phyloP scores from a whole-genome alignment of 2,329 filamentous ascomycete species.

The Phialemoniopsis sp. region DNA sequence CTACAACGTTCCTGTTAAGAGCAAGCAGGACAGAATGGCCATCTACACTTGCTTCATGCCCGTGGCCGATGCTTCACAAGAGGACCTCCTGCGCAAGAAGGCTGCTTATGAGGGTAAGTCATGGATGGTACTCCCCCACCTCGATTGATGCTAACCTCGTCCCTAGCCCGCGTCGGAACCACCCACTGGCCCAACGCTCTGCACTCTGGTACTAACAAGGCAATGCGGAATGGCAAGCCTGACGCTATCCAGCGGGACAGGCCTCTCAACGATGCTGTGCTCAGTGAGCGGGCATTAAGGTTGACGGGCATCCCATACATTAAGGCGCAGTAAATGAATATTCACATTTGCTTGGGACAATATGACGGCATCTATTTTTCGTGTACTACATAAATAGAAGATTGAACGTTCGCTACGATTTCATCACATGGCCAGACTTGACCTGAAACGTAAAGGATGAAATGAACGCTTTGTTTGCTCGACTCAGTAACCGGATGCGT shows the following conservation, averaged over 20 bases:
- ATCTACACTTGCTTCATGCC: constrained; percentile 37
- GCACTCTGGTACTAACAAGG: constrained; percentile 14
- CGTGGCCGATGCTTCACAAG: constrained; percentile 30
- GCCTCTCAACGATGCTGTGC: constrained; percentile 30
- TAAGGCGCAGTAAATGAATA: constrained; percentile 2
- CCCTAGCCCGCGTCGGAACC: constrained; percentile 24
- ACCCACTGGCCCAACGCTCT: constrained; percentile 36
- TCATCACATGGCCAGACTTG: no score
- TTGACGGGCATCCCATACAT: constrained; percentile 43
- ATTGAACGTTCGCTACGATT: no score
- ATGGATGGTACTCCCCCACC: no score
- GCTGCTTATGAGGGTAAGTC: constrained; percentile 27
- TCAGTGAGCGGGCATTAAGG: constrained; percentile 36
- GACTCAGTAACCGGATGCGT: no score
- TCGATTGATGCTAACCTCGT: not conserved
- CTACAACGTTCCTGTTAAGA: constrained; percentile 30
- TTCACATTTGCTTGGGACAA: no score
- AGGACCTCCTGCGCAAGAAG: constrained; percentile 35
- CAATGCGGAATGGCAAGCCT: constrained; percentile 16
- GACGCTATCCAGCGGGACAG: constrained; percentile 25
- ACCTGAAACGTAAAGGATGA: no score
- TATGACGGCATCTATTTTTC: no score
- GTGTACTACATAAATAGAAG: no score
- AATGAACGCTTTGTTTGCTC: no score
- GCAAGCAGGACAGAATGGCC: constrained; percentile 21